Conservation (phyloP, 192 early-diverging fungal species). For the Chytriomyces sp. region DNA sequence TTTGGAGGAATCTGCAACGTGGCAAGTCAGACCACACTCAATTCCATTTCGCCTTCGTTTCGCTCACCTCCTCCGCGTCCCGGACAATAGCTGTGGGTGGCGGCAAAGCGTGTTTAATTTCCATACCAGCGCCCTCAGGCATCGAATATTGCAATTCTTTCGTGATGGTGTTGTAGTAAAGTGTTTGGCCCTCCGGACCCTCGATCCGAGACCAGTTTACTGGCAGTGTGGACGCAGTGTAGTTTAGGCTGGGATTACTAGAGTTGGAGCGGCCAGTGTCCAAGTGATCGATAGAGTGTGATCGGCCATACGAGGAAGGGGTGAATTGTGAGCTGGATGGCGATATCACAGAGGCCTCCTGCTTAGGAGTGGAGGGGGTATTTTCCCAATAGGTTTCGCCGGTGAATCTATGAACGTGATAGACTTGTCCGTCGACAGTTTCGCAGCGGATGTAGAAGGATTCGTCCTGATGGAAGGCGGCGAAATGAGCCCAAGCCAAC, state of each 20-base stretch:
- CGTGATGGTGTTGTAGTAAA: conserved; percentile 47
- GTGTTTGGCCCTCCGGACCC: conserved; percentile 53
- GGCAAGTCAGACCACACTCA: too few relatives aligned
- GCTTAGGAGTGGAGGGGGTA: conserved; percentile 1
- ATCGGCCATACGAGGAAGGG: neutral
- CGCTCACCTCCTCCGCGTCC: neutral
- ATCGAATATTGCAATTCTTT: conserved; percentile 60
- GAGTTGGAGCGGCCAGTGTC: neutral
- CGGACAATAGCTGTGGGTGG: neutral
- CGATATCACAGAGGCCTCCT: neutral
- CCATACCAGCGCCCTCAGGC: conserved; percentile 30
- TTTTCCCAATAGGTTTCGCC: conserved; percentile 38
- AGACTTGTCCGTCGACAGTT: conserved; percentile 37
- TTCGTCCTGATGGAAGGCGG: conserved; percentile 15
- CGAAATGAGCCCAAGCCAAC: neutral
- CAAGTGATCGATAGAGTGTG: neutral
- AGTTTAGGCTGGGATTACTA: neutral
- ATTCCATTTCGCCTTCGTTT: too few relatives aligned
- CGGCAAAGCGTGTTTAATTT: neutral
- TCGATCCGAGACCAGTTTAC: conserved; percentile 54
- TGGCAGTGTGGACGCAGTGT: conserved; percentile 31
- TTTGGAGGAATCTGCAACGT: conserved; percentile 47
- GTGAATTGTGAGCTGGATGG: neutral
- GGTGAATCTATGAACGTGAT: conserved; percentile 39
- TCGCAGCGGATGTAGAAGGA: conserved; percentile 39